These are phyloP conservation scores for Arthrobotrys entomopaga DNA, from an alignment of 2,329 filamentous ascomycete genomes.

Conservation along the genomic window DNA sequence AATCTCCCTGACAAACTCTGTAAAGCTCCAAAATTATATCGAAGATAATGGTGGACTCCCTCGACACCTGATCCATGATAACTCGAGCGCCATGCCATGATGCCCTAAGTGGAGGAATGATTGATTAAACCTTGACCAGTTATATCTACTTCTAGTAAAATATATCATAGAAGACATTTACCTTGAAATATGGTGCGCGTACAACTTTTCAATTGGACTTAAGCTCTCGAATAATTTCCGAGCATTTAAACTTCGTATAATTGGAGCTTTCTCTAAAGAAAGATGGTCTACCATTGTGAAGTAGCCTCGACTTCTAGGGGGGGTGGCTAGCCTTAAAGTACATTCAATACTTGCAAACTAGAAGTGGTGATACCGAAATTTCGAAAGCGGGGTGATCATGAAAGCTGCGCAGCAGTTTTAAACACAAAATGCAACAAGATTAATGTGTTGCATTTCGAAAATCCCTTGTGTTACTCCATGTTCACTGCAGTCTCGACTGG, in stretches of 20 bases:
- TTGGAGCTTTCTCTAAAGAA: not conserved
- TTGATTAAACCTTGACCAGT: not conserved
- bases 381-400: too few relatives aligned
- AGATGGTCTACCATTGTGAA: too few relatives aligned
- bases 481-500: too few relatives aligned
- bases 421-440: too few relatives aligned
- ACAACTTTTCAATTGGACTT: not conserved
- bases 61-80: slow-evolving; percentile 67
- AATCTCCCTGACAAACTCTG: slow-evolving; percentile 65
- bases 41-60: slow-evolving; percentile 67
- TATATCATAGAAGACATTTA: not conserved
- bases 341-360: too few relatives aligned
- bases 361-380: too few relatives aligned
- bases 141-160: not conserved
- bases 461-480: too few relatives aligned
- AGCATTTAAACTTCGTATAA: not conserved
- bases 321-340: too few relatives aligned
- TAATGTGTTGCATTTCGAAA: too few relatives aligned
- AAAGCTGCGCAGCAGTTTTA: too few relatives aligned
- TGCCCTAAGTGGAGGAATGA: slow-evolving; percentile 40
- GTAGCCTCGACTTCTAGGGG: too few relatives aligned
- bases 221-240: not conserved
- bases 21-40: slow-evolving; percentile 68
- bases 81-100: slow-evolving; percentile 64
- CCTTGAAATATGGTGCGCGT: not conserved